A percentile compares a stretch with the other conserved stretches of the same genome.
Conservation (phyloP, 75 land plant genomes). For the Sequoia sempervirens region DNA sequence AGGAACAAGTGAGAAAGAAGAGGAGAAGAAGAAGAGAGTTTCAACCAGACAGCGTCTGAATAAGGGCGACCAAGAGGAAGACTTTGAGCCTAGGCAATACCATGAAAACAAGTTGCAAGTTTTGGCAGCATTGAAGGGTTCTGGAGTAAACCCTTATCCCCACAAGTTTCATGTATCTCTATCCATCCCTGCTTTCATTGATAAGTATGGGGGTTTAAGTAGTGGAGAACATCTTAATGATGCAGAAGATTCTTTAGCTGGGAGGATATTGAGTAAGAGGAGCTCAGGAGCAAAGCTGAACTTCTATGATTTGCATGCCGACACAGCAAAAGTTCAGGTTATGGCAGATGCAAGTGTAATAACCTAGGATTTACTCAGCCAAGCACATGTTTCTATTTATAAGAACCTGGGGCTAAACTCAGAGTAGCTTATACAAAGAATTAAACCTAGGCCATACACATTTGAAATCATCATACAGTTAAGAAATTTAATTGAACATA, state of each 20-base stretch:
- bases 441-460: too few species aligned
- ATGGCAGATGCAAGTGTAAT: slow-evolving; percentile 55
- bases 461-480: too few species aligned
- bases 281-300: slow-evolving; percentile 57
- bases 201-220: slow-evolving; percentile 37
- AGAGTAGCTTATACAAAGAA: too few species aligned
- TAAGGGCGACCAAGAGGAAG: slow-evolving; percentile 51
- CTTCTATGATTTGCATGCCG: slow-evolving; percentile 76
- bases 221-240: slow-evolving; percentile 56
- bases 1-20: too few species aligned
- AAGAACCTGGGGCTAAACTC: too few species aligned
- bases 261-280: slow-evolving; percentile 79
- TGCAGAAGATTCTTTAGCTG: slow-evolving; percentile 48
- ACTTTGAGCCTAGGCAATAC: slow-evolving; percentile 85
- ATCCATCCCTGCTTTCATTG: slow-evolving; percentile 45
- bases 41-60: too few species aligned
- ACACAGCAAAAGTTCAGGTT: slow-evolving; percentile 73
- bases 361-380: too few species aligned
- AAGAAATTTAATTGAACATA: too few species aligned
- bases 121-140: slow-evolving; percentile 40
- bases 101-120: slow-evolving; percentile 56
- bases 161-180: slow-evolving; percentile 63
- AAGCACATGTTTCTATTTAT: too few species aligned
- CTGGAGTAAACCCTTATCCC: slow-evolving; percentile 68
- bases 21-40: too few species aligned